phyloP scores from a whole-genome alignment of 371 early-diverging fungal species.

The Apophysomyces ossiformis region DNA sequence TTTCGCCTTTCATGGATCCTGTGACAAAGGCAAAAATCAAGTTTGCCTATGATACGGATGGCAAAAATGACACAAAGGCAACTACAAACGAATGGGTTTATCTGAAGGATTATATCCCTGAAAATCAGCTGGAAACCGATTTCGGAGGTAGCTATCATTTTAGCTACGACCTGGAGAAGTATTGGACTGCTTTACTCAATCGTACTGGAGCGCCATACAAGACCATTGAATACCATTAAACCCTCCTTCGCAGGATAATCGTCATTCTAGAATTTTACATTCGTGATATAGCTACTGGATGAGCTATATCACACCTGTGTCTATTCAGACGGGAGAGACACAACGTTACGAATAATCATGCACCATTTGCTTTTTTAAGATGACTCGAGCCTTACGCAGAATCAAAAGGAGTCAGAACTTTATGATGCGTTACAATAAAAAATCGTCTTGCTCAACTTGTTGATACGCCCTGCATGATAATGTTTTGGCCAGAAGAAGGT shows the following conservation, averaged over 20 bases:
- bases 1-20: constrained; percentile 90
- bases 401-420: too few relatives aligned
- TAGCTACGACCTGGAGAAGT: constrained; percentile 60
- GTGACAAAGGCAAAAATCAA: constrained; percentile 87
- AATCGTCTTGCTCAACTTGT: too few relatives aligned
- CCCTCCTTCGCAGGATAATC: not conserved
- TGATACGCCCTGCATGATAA: too few relatives aligned
- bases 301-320: too few relatives aligned
- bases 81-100: constrained; percentile 53
- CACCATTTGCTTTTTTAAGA: too few relatives aligned
- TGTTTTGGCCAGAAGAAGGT: too few relatives aligned
- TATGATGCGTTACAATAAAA: too few relatives aligned
- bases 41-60: constrained; percentile 60
- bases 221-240: constrained; percentile 37
- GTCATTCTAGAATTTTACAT: too few relatives aligned
- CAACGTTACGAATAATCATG: too few relatives aligned
- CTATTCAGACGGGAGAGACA: too few relatives aligned
- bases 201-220: constrained; percentile 49
- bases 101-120: constrained; percentile 54
- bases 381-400: too few relatives aligned
- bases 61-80: constrained; percentile 20
- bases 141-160: constrained; percentile 68
- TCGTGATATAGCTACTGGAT: too few relatives aligned
- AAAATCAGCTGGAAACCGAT: constrained; percentile 58
- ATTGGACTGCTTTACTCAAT: constrained; percentile 60